These are phyloP conservation scores for Apophysomyces sp. DNA, from an alignment of 371 early-diverging fungal species.

Conservation along the genomic window DNA sequence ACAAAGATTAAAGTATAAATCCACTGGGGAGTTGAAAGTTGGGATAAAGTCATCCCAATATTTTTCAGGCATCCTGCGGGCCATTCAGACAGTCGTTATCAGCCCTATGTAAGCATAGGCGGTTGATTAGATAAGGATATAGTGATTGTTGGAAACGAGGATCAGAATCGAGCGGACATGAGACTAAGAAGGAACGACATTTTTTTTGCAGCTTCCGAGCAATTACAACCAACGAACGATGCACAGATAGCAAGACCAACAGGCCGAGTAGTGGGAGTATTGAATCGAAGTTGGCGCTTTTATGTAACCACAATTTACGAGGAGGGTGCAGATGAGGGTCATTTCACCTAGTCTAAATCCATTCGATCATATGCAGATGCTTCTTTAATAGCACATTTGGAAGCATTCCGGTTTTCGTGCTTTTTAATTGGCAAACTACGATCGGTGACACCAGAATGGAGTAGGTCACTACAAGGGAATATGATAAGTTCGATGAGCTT, in stretches of 20 bases:
- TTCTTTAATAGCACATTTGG: no score
- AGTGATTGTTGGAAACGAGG: constrained; percentile 65
- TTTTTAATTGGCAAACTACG: no score
- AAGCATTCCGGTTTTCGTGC: no score
- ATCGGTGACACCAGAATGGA: no score
- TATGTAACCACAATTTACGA: constrained; percentile 85
- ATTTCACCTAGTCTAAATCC: constrained; percentile 77
- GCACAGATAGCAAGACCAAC: constrained; percentile 37
- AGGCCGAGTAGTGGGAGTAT: constrained; percentile 78
- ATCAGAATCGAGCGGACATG: constrained; percentile 73
- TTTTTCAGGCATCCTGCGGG: constrained; percentile 53
- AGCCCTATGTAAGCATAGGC: constrained; percentile 57
- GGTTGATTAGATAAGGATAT: constrained; percentile 45
- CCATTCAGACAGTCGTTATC: constrained; percentile 49
- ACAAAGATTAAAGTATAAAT: constrained; percentile 51
- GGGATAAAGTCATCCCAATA: constrained; percentile 60
- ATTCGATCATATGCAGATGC: no score
- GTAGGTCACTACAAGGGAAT: no score
- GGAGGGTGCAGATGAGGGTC: constrained; percentile 61
- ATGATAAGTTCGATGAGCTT: no score
- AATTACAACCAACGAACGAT: constrained; percentile 2
- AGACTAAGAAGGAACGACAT: constrained; percentile 20
- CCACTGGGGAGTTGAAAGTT: constrained; percentile 55
- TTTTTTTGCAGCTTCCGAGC: constrained; percentile 11
- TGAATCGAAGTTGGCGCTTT: constrained; percentile 87